phyloP scores from a whole-genome alignment of 805 yeast species.

The Ogataea degrootiae region DNA sequence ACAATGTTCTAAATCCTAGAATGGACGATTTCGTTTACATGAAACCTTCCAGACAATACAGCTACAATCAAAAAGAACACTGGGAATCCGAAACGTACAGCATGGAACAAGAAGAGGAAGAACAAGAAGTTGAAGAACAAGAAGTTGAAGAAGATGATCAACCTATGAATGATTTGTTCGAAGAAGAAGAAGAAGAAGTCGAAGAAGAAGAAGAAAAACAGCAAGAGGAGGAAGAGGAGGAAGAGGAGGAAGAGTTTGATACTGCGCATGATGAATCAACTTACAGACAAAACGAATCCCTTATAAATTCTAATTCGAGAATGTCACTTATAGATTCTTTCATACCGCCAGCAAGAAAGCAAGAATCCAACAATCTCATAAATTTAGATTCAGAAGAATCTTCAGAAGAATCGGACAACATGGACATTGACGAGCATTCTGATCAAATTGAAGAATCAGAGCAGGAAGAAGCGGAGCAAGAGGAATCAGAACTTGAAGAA shows the following conservation, averaged over 20 bases:
- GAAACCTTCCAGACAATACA: background rate
- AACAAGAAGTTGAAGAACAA: constrained; percentile 4
- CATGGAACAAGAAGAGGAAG: constrained; percentile 6
- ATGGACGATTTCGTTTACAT: constrained; percentile 2
- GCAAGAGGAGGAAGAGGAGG: no score
- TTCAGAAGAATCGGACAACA: background rate
- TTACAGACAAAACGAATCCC: no score
- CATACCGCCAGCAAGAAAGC: no score
- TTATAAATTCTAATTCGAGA: no score
- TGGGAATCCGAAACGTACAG: constrained; percentile 6
- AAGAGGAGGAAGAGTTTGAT: no score
- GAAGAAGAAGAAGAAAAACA: background rate
- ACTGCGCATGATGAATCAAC: no score
- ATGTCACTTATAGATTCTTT: no score
- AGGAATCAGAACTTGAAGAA: constrained; percentile 2
- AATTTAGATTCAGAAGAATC: constrained; percentile 14
- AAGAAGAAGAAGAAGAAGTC: constrained; percentile 8
- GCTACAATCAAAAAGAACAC: background rate
- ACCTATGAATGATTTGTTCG: constrained; percentile 1
- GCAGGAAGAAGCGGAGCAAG: constrained; percentile 3
- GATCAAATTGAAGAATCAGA: constrained; percentile 7
- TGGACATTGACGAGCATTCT: constrained; percentile 1
- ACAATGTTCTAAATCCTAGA: constrained; percentile 2
- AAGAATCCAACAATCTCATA: constrained; percentile 2
- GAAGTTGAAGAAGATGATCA: constrained; percentile 3